Evolutionary conservation across 106 monocot species (phyloP), one percentile per base, ranked within the genome.

Genomic region (Narthecium ossifragum): DNA sequence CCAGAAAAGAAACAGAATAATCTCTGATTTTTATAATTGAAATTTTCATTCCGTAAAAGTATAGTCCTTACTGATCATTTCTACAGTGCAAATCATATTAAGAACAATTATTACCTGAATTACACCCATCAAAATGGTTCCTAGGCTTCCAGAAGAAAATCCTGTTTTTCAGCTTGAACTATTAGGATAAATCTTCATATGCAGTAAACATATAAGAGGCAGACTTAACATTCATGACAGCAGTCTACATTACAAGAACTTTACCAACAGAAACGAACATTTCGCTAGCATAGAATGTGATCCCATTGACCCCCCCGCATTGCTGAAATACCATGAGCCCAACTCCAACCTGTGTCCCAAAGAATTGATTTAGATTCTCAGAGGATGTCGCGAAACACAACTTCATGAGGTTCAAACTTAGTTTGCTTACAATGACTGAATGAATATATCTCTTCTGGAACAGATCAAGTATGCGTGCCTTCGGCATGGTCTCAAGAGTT

Each of bases 301-400:
- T 75, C 51, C 85, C 90, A 50, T 81, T 85, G 59, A 78, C 54
- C 17, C 85, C 90, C 36, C 75, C 75, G 51, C 81, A 78, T 61
- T 90, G 85, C 75, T 90, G 90, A 65, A 82, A 68, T n/a, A 67
- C 71, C 78, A 90, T 80, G 1, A 90, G 59, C 31, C 85, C 85
- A 26, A 78, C 81, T 20, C 85, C 81, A 28, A 90, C 64, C 88
- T 89, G 52, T n/a, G n/a, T n/a, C n/a, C n/a, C n/a, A n/a, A n/a
- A 68, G 21, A 17, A 62, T 34, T 67, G 17, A n/a, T n/a, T n/a
- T n/a, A n/a, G n/a, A n/a, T n/a, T n/a, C n/a, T n/a, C n/a, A n/a
- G n/a, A n/a, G n/a, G n/a, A n/a, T n/a, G n/a, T n/a, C n/a, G n/a
- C n/a, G n/a, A n/a, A n/a, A n/a, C n/a, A n/a, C n/a, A n/a, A n/a